Conservation (phyloP, 192 early-diverging fungal species). For the Pilobolus umbonatus region DNA sequence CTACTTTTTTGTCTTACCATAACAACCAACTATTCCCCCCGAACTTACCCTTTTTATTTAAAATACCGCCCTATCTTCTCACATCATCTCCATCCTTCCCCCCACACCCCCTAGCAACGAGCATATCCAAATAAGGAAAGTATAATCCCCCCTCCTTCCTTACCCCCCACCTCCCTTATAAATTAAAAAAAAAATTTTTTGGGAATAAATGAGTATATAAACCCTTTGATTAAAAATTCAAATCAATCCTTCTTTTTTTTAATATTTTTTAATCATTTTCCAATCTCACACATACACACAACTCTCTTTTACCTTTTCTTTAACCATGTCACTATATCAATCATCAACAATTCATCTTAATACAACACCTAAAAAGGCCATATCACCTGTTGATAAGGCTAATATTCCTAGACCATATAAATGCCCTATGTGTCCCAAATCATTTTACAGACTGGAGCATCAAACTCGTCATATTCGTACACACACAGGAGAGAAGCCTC, state of each 20-base stretch:
- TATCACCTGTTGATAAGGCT: conserved; percentile 21
- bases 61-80: no score
- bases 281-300: background rate
- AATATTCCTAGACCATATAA: conserved; percentile 53
- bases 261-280: background rate
- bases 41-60: no score
- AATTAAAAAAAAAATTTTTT: no score
- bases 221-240: no score
- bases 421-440: conserved; percentile 57
- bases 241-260: background rate
- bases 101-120: no score
- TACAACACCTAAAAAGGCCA: conserved; percentile 16
- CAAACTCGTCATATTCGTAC: conserved; percentile 82
- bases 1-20: no score
- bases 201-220: conserved; percentile 7
- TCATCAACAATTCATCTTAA: conserved; percentile 5
- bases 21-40: no score
- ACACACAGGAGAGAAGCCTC: conserved; percentile 86
- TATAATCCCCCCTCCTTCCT: no score
- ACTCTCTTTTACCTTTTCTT: background rate
- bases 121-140: no score
- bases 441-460: conserved; percentile 81
- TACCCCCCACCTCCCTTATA: conserved; percentile 12
- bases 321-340: conserved; percentile 1
- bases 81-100: no score